Base-by-base conservation (phyloP, 495 filamentous ascomycete genomes). In the Cercophora samala region DNA sequence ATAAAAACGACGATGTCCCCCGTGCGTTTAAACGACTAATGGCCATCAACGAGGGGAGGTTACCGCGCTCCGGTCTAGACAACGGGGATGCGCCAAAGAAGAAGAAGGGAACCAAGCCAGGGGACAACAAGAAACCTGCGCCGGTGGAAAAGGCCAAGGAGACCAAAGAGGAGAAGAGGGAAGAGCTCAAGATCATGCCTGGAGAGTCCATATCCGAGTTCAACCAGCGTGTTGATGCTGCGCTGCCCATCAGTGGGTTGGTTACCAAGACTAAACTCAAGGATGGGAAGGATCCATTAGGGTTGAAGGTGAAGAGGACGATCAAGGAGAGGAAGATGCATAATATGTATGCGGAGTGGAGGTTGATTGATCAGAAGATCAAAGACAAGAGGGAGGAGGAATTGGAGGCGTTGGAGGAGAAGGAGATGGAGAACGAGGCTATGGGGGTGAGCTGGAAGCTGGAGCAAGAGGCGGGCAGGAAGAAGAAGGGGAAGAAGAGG, bases 121-220 rank as follows among this genome's bases (percentile, higher is more conserved):
- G 70, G 62, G 66, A 72, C 42, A 55, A 60, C n/a, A 70, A 74
- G 25, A 63, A 71, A 21, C 11, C 71, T 8, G 42, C 53, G 4
- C 54, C 51, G 4, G 68, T 58, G 4, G 29, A 64, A 0, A 59
- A 60, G 4, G 37, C 46, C 4, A 52, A 69, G 37, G 37, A 46
- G 15, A 46, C 37, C 9, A 2, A 9, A 17, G 37, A 11, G 37
- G 37, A 46, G 37, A 46, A 46, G 37, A 46, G 15, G 26, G 25
- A 60, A 26, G 72, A 67, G 51, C 68, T 85, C 5, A 91, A 83
- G 59, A 97, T 99, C 61, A 81, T 86, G 13, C 92, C 93, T 0
- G 90, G 91, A 21, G 95, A 99, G 77, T 83, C 84, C 25, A 80
- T 99, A 66, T 87, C 87, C 1, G 91, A 95, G 64, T 99, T 96